Base-by-base conservation (phyloP, 371 early-diverging fungal species). In the Rhizopus microsporus region DNA sequence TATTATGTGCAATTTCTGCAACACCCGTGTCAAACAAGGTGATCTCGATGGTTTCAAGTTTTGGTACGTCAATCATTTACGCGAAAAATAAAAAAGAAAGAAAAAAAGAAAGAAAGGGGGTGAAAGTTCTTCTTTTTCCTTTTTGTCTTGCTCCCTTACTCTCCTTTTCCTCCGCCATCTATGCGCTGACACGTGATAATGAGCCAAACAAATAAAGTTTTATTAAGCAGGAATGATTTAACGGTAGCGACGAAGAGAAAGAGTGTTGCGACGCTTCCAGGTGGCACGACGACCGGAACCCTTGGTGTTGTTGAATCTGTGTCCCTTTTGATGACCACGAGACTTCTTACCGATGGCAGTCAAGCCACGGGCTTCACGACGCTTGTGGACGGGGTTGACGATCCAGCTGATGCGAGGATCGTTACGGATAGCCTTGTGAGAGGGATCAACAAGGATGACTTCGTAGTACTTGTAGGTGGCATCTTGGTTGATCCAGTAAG, bases 371-470 rank as follows among this genome's bases (percentile, higher is more conserved):
- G 90, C 84, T 80, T 99, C 99, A 78, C 99, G 93, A 81, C 90
- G 96, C 90, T 98, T 99, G 92, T 96, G 97, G 67, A 92, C 94
- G 60, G 92, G 82, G 69, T 93, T 93, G 80, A 85, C 91, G 78
- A 99, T 97, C 99, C 99, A 99, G 91, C 97, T 96, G 85, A 98
- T 92, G 82, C 95, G 94, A 56, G 93, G 81, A 78, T 99, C 98
- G 75, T 94, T 93, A 67, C 98, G 91, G 84, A 99, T 97, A 62
- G 92, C 94, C 85, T 92, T 90, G 90, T 96, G 96, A 62, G 76
- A 71, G 63, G 97, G 97, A 80, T 99, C 98, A 62, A 99, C 98
- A 47, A 95, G 86, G 80, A 99, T 98, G 71, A 98, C 96, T 83
- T 99, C 99, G 77, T 80, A 99, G 90, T 91, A 97, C 88, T 99